Base-by-base conservation (phyloP, 75 land plant genomes). In the Pinus taeda region DNA sequence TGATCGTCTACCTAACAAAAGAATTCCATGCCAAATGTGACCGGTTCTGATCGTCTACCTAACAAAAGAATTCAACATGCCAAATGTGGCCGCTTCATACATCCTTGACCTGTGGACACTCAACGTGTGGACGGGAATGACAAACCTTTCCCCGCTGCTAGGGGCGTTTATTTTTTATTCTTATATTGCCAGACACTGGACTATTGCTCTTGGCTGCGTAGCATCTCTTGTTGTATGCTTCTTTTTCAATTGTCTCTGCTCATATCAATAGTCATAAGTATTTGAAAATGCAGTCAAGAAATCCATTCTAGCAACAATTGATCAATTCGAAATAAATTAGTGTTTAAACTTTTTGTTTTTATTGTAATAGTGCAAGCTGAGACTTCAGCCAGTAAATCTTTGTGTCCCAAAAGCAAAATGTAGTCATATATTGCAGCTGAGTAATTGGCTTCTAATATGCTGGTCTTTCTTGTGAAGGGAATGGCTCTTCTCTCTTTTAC, bases 141-240 rank as follows among this genome's bases (percentile, higher is more conserved):
- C 83, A 60, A 83, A 79, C 76, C 85, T 90, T 30, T 78, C 83
- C 12, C 90, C 90, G 3, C 58, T 90, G 21, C 20, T 86, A 20
- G 93, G 93, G 7, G 93, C 86, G 17, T 90, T 81, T 76, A 17
- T 90, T 76, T 81, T 90, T 36, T 90, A 90, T 55, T 56, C 88
- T 12, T 86, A 84, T 42, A 39, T 63, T 12, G 93, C 90, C n/a
- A 39, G 88, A 3, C 88, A 78, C 73, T 59, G 58, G 57, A 87
- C 89, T 26, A 79, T 90, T 39, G 42, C 42, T 39, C 42, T 39
- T 39, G 42, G 42, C 42, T 39, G 42, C 42, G 4, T 39, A 4
- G 5, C 42, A 39, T 39, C 42, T 39, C 6, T 39, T 39, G 5
- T 39, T 39, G 42, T 39, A 39, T 39, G 42, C 6, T 39, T 39